Evolutionary conservation across 306 rosid genomes (phyloP).

Genomic region (Trifolium fragiferum): DNA sequence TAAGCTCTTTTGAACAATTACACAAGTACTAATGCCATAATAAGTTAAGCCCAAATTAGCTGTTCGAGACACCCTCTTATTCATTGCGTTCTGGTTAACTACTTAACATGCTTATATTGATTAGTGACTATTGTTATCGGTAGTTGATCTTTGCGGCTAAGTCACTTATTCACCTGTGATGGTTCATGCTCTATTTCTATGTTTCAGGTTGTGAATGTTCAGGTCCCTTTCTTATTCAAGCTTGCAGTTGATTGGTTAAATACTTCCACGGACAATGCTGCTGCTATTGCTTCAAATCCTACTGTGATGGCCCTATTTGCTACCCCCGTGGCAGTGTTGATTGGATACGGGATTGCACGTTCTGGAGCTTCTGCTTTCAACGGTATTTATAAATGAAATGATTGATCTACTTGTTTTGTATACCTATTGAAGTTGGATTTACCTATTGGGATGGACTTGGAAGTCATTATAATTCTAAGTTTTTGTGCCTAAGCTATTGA

Average conservation of each 20-base stretch:
- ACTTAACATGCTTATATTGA: slow-evolving; percentile 21
- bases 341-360: slow-evolving; percentile 97
- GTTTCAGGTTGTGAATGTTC: slow-evolving; percentile 89
- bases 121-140: slow-evolving; percentile 24
- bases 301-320: slow-evolving; percentile 70
- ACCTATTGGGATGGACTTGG: slow-evolving; percentile 9
- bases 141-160: slow-evolving; percentile 22
- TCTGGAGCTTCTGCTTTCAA: slow-evolving; percentile 88
- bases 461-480: slow-evolving; percentile 31
- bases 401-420: slow-evolving; percentile 49
- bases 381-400: slow-evolving; percentile 71
- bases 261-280: slow-evolving; percentile 66
- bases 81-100: slow-evolving; percentile 29
- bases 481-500: slow-evolving; percentile 16
- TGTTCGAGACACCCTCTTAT: not conserved
- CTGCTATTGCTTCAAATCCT: slow-evolving; percentile 67
- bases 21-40: not conserved
- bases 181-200: not conserved
- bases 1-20: not conserved
- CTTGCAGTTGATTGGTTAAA: slow-evolving; percentile 93
- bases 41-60: not conserved
- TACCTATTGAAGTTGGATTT: slow-evolving; percentile 23
- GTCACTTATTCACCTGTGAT: slow-evolving; percentile 15
- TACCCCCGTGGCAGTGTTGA: slow-evolving; percentile 84
- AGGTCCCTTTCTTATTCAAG: slow-evolving; percentile 97